phyloP scores from a whole-genome alignment of 2,329 filamentous ascomycete genomes.

The Fusarium equiseti region DNA sequence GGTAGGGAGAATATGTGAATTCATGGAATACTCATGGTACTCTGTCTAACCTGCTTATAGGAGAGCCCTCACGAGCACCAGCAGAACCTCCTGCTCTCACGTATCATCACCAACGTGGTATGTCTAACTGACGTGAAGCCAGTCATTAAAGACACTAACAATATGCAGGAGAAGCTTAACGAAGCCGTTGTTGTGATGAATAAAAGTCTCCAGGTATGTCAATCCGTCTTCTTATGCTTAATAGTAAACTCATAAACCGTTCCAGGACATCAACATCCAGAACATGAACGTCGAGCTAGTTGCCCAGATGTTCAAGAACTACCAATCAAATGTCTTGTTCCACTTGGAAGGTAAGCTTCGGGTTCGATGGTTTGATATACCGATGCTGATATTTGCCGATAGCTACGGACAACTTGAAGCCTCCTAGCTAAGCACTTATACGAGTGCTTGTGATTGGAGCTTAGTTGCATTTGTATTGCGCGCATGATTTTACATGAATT shows the following conservation, averaged over 20 bases:
- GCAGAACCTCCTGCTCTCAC: conserved; percentile 90
- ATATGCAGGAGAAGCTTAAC: conserved; percentile 89
- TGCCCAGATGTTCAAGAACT: conserved; percentile 99
- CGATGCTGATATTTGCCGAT: conserved; percentile 17
- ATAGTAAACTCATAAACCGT: conserved; percentile 5
- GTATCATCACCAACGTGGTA: conserved; percentile 98
- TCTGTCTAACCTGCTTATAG: conserved; percentile 55
- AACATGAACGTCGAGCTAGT: conserved; percentile 99
- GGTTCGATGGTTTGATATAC: no score
- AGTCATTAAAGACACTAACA: conserved; percentile 5
- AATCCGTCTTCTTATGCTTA: neutral
- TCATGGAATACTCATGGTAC: accelerated
- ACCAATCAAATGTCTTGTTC: conserved; percentile 97
- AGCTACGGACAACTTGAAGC: conserved; percentile 88
- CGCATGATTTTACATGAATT: conserved; percentile 29
- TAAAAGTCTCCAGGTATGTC: conserved; percentile 81
- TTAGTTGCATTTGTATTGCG: conserved; percentile 1
- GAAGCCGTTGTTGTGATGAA: conserved; percentile 94
- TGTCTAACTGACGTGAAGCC: conserved; percentile 52
- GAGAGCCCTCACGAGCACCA: conserved; percentile 98
- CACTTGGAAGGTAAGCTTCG: conserved; percentile 84
- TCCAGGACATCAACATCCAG: conserved; percentile 93
- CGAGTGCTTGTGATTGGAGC: neutral
- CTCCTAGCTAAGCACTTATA: conserved; percentile 61
- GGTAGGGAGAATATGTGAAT: conserved; percentile 5